phyloP scores from a whole-genome alignment of 257 asterid genomes.

The Apocynum venetum region DNA sequence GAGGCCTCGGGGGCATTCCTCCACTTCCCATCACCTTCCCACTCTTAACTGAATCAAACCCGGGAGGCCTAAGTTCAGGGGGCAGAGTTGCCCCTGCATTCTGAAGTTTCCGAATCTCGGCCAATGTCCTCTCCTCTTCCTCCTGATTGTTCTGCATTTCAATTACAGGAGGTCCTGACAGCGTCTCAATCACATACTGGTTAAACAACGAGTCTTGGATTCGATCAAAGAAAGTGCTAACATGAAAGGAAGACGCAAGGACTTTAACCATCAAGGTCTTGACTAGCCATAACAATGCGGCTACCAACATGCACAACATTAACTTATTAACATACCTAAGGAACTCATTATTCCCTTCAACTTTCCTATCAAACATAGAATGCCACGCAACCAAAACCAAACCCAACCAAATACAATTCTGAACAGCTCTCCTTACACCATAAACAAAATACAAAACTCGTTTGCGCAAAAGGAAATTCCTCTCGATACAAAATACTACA shows the following conservation, averaged over 20 bases:
- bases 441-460: slow-evolving; percentile 77
- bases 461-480: slow-evolving; percentile 77
- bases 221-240: slow-evolving; percentile 87
- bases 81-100: slow-evolving; percentile 80
- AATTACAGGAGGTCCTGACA: slow-evolving; percentile 68
- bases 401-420: slow-evolving; percentile 88
- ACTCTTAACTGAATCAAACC: slow-evolving; percentile 27
- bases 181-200: slow-evolving; percentile 74
- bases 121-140: slow-evolving; percentile 62
- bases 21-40: slow-evolving; percentile 25
- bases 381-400: slow-evolving; percentile 83
- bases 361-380: slow-evolving; percentile 54
- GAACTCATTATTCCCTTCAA: slow-evolving; percentile 48
- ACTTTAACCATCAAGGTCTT: slow-evolving; percentile 94
- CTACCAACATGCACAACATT: slow-evolving; percentile 73
- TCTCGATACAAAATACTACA: slow-evolving; percentile 60
- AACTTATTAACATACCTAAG: slow-evolving; percentile 52
- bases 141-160: slow-evolving; percentile 53
- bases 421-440: slow-evolving; percentile 73
- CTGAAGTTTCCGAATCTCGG: slow-evolving; percentile 66
- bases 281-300: slow-evolving; percentile 64
- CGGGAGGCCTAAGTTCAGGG: slow-evolving; percentile 46
- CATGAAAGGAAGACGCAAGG: slow-evolving; percentile 92
- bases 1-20: slow-evolving; percentile 50
- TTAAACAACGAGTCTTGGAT: slow-evolving; percentile 80